Percentiles rank a stretch among this genome's conserved stretches.
phyloP scores from a whole-genome alignment of 2,329 filamentous ascomycete species.

The Colletotrichum sp. region DNA sequence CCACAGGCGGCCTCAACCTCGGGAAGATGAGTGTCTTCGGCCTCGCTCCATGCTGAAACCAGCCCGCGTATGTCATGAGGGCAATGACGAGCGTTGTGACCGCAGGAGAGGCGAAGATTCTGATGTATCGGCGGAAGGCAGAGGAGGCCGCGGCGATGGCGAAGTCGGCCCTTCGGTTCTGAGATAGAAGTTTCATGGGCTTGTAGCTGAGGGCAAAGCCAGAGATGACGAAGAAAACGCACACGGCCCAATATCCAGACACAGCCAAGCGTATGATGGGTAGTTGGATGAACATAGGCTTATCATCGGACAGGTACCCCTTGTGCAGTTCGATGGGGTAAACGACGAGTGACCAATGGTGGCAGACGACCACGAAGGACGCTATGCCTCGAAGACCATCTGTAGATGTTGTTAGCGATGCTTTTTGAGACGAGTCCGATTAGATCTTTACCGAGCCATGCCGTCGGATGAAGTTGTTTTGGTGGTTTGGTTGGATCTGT shows the following conservation, averaged over 20 bases:
- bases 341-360: conserved; percentile 45
- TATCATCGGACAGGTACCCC: conserved; percentile 29
- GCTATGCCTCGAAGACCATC: conserved; percentile 73
- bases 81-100: conserved; percentile 56
- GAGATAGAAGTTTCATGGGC: conserved; percentile 50
- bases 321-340: neutral
- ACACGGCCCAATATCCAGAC: conserved; percentile 61
- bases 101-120: conserved; percentile 56
- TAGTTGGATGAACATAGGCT: conserved; percentile 54
- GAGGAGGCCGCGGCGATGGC: conserved; percentile 52
- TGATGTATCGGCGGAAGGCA: conserved; percentile 55
- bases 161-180: conserved; percentile 40
- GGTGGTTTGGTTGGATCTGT: neutral
- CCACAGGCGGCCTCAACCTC: neutral
- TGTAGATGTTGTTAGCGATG: neutral
- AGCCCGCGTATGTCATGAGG: conserved; percentile 46
- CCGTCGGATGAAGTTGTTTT: neutral
- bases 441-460: neutral
- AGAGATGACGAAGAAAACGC: conserved; percentile 67
- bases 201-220: conserved; percentile 64
- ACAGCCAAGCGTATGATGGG: conserved; percentile 59
- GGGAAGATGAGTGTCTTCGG: neutral
- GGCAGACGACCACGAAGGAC: conserved; percentile 68
- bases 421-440: neutral
- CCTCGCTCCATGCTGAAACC: conserved; percentile 23